Conservation (phyloP, 2,329 filamentous ascomycete genomes). For the Ophiostoma populinum region DNA sequence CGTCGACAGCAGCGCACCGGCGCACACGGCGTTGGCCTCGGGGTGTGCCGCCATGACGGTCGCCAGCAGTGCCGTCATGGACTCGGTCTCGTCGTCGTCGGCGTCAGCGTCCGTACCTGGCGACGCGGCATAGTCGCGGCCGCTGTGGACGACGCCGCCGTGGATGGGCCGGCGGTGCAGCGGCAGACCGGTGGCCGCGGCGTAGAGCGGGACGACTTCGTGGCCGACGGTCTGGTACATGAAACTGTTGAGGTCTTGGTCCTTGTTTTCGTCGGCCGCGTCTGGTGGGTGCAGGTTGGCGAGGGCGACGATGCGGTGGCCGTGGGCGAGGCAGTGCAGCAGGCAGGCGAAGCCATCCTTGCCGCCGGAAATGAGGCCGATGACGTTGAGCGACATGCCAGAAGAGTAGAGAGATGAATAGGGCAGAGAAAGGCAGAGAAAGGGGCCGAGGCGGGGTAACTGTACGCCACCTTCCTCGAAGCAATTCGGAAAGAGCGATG, state of each 20-base stretch:
- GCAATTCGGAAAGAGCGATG: no score
- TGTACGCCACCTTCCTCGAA: no score
- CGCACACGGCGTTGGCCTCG: constrained; percentile 68
- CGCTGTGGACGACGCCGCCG: constrained; percentile 53
- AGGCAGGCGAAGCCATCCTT: constrained; percentile 95
- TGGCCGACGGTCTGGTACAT: constrained; percentile 99
- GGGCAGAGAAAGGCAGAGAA: no score
- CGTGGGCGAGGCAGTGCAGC: constrained; percentile 74
- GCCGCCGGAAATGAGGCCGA: constrained; percentile 85
- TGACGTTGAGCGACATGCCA: constrained; percentile 50
- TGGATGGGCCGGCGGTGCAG: constrained; percentile 66
- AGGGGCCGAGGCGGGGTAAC: no score
- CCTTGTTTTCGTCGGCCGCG: constrained; percentile 19
- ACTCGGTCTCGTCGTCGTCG: constrained; percentile 65
- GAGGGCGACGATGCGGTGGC: constrained; percentile 70
- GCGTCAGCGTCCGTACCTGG: constrained; percentile 9
- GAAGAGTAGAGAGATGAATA: no score
- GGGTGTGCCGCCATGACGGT: constrained; percentile 53
- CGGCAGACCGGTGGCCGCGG: constrained; percentile 59
- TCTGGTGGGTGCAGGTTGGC: constrained; percentile 65
- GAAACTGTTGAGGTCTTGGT: constrained; percentile 77
- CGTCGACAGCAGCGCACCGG: constrained; percentile 82
- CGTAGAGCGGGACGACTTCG: constrained; percentile 70
- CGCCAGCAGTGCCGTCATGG: constrained; percentile 57
- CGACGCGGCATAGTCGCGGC: constrained; percentile 44